phyloP scores from a whole-genome alignment of 305 asterid species.

The Striga hermonthica region DNA sequence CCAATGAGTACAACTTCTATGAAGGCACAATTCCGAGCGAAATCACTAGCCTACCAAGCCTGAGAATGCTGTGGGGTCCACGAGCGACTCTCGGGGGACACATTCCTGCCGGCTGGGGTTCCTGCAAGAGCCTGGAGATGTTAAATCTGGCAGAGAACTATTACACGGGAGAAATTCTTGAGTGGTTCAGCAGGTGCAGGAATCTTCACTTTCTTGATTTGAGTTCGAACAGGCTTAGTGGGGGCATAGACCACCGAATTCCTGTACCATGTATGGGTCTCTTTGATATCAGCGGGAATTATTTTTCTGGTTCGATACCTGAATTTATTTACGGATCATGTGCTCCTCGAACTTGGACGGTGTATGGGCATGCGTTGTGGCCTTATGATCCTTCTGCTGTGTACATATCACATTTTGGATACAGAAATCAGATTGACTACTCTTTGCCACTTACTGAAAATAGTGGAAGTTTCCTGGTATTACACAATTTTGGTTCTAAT shows the following conservation, averaged over 20 bases:
- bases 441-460: conserved; percentile 40
- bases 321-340: conserved; percentile 46
- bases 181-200: conserved; percentile 57
- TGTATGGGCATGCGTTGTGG: conserved; percentile 26
- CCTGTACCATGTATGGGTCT: conserved; percentile 83
- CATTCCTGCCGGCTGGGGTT: conserved; percentile 67
- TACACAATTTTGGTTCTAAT: conserved; percentile 74
- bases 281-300: conserved; percentile 76
- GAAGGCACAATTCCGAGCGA: conserved; percentile 64
- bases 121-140: conserved; percentile 65
- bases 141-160: conserved; percentile 73
- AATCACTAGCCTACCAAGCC: conserved; percentile 51
- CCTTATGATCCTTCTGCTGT: conserved; percentile 50
- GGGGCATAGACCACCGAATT: conserved; percentile 54
- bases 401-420: conserved; percentile 52
- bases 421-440: conserved; percentile 39
- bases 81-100: conserved; percentile 59
- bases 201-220: conserved; percentile 75
- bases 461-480: conserved; percentile 40
- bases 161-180: conserved; percentile 49
- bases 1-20: conserved; percentile 69
- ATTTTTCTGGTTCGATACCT: conserved; percentile 73
- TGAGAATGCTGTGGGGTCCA: conserved; percentile 84
- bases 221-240: conserved; percentile 69
- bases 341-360: conserved; percentile 34